Percentiles rank a stretch among this genome's conserved stretches.
Evolutionary conservation across 495 filamentous ascomycete species (phyloP).

Genomic region (Penicillium simplicissimum): DNA sequence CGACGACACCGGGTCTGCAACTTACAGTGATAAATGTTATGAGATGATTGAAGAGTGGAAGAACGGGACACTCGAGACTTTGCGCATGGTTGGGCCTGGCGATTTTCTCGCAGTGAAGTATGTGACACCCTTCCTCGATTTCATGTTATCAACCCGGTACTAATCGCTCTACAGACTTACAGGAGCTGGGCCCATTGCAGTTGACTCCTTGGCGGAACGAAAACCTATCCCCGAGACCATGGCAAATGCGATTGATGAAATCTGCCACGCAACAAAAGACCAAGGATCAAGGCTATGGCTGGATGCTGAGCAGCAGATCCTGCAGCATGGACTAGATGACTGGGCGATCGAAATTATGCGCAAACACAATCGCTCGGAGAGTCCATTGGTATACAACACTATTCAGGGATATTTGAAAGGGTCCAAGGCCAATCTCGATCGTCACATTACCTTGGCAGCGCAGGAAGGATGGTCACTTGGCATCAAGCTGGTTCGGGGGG

Average conservation of each 20-base stretch:
- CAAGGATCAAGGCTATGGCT: conserved; percentile 40
- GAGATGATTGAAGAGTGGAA: conserved; percentile 66
- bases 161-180: conserved; percentile 24
- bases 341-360: conserved; percentile 45
- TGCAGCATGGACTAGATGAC: conserved; percentile 38
- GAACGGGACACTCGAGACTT: conserved; percentile 67
- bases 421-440: conserved; percentile 34
- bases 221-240: conserved; percentile 28
- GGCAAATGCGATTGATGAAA: conserved; percentile 34
- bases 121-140: conserved; percentile 10
- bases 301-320: conserved; percentile 41
- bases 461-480: conserved; percentile 35
- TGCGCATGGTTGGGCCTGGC: conserved; percentile 61
- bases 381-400: conserved; percentile 42
- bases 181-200: conserved; percentile 34
- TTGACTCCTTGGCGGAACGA: conserved; percentile 30
- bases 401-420: conserved; percentile 43
- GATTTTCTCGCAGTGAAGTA: conserved; percentile 82
- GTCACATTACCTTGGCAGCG: conserved; percentile 33
- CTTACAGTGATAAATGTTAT: conserved; percentile 29
- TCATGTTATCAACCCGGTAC: neutral
- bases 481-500: conserved; percentile 44
- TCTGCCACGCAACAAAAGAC: conserved; percentile 27
- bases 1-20: conserved; percentile 13
- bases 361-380: conserved; percentile 30